phyloP scores from a whole-genome alignment of 2,329 filamentous ascomycete genomes.

The Fusarium chaquense region DNA sequence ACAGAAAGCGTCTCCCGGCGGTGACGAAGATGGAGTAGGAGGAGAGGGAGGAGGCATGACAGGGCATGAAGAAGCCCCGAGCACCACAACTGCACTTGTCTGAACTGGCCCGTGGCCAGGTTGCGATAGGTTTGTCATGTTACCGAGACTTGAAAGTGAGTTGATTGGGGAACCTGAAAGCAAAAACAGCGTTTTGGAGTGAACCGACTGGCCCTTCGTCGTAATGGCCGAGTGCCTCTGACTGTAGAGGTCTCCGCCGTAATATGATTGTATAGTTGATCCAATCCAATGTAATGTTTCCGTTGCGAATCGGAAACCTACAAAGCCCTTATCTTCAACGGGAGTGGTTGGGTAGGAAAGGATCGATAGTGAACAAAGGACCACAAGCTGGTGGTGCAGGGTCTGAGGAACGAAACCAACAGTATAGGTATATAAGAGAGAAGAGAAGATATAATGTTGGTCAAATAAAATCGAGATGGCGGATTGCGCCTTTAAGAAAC shows the following conservation, averaged over 20 bases:
- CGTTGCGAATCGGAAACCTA: constrained; percentile 13
- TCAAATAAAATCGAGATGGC: constrained; percentile 13
- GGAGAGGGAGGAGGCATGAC: constrained; percentile 63
- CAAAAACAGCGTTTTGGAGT: not conserved
- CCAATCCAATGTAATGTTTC: constrained; percentile 3
- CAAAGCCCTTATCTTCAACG: constrained; percentile 15
- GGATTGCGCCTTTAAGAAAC: constrained; percentile 32
- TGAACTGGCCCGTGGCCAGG: constrained; percentile 60
- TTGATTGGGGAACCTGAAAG: not conserved
- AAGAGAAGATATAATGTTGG: not conserved
- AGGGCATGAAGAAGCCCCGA: constrained; percentile 54
- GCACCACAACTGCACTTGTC: constrained; percentile 64
- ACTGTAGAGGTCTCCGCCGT: not conserved
- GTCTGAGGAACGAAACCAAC: not conserved
- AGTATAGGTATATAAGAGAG: not conserved
- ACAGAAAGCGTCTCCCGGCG: constrained; percentile 52
- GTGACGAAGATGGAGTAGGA: constrained; percentile 59
- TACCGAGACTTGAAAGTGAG: not conserved
- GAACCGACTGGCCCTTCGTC: not conserved
- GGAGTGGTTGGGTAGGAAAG: constrained; percentile 9
- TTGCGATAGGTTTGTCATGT: constrained; percentile 37
- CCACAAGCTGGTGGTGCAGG: not conserved
- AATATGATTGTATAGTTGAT: constrained; percentile 7
- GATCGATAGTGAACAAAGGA: constrained; percentile 7
- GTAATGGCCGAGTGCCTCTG: not conserved